Base-by-base conservation (phyloP, 2,329 filamentous ascomycete species). In the Beauveria australis region DNA sequence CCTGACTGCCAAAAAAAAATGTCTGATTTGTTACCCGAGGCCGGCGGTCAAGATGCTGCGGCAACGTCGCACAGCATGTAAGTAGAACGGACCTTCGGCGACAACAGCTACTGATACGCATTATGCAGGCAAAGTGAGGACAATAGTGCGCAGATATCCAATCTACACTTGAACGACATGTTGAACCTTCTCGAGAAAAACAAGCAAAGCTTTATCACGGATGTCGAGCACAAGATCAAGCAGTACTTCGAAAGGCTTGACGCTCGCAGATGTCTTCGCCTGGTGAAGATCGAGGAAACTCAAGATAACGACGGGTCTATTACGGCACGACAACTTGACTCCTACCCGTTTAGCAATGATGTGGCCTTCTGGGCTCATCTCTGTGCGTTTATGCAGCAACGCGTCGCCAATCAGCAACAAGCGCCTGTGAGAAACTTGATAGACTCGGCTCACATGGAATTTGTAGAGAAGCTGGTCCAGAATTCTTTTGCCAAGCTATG, bases 311-410 rank as follows among this genome's bases (percentile, higher is more conserved):
- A 9, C 16, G 40, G 40, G 16, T 43, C 8, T n/a, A 0, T 43
- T 1, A 18, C 40, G 6, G 8, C 3, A n/a, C 40, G 0, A 18
- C 6, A 18, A 0, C 16, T 43, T 43, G 16, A 3, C 0, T 43
- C 1, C 16, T 43, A 43, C 18, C 40, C 40, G 3, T n/a, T 16
- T n/a, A 8, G 12, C 0, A 43, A 8, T 16, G 1, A 4, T 1
- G 2, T 9, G 16, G 16, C 1, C 40, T 43, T 43, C 40, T 43
- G 14, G 40, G 1, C 14, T 2, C 40, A 9, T 6, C 18, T 43
- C 40, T 7, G 16, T 43, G 40, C 1, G 16, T 43, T 43, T 0
- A 43, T 43, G 16, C 40, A 9, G 40, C 40, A 43, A n/a, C 16
- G 30, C 10, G 30, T 1, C 30, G 10, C 40, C 18, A 0, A 43